Conservation (phyloP, 768 basidiomycete genomes). For the Suillus paluster region DNA sequence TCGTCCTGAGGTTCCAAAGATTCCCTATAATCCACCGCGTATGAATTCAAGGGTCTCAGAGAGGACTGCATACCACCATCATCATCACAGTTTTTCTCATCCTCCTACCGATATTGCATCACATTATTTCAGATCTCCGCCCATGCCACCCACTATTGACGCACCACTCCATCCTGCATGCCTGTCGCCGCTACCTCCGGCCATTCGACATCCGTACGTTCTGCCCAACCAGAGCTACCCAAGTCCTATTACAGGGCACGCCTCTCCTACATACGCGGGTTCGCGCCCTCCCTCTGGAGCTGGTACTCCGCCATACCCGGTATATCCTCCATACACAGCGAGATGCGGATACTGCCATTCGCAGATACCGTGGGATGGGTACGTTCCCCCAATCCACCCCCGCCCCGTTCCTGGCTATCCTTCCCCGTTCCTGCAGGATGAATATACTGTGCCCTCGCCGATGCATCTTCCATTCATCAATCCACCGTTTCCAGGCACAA, state of each 20-base stretch:
- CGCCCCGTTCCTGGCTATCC: conserved; percentile 5
- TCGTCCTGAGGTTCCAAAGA: background rate
- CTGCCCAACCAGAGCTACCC: conserved; percentile 20
- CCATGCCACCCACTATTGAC: conserved; percentile 14
- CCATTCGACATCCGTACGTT: conserved; percentile 25
- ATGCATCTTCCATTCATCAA: background rate
- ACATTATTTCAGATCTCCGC: conserved; percentile 1
- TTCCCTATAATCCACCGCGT: conserved; percentile 1
- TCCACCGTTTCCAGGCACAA: background rate
- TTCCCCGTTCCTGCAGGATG: conserved; percentile 9
- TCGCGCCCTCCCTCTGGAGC: conserved; percentile 28
- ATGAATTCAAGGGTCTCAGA: conserved; percentile 4
- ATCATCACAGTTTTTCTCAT: conserved; percentile 2
- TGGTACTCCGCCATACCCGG: conserved; percentile 39
- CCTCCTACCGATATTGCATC: conserved; percentile 3
- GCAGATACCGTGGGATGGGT: conserved; percentile 43
- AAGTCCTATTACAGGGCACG: conserved; percentile 26
- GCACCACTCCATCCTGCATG: conserved; percentile 23
- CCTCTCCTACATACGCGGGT: conserved; percentile 28
- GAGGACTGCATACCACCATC: conserved; percentile 3
- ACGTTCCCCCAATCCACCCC: background rate
- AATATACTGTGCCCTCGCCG: background rate
- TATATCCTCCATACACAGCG: conserved; percentile 37
- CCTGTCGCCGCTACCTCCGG: conserved; percentile 21
- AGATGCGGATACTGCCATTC: conserved; percentile 40